Percentiles rank a stretch among this genome's conserved stretches.
These are phyloP conservation scores for Penicillium sp. DNA, from an alignment of 2,329 filamentous ascomycete genomes.

Conservation along the genomic window DNA sequence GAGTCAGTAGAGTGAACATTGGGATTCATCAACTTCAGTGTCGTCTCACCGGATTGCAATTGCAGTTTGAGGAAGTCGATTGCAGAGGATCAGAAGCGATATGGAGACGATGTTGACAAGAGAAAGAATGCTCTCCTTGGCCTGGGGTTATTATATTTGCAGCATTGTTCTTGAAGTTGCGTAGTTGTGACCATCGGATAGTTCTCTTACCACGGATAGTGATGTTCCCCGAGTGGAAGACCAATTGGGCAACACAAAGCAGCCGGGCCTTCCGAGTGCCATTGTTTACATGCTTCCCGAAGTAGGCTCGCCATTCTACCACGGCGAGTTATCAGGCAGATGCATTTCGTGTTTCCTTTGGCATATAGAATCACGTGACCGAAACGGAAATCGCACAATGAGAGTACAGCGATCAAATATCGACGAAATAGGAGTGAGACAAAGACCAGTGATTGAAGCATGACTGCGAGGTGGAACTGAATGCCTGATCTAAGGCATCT, in stretches of 20 bases:
- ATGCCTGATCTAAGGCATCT: neutral
- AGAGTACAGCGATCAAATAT: neutral
- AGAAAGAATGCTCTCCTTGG: neutral
- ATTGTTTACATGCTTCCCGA: neutral
- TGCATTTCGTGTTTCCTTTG: neutral
- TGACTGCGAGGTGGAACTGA: neutral
- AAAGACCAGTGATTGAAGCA: neutral
- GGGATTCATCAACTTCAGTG: neutral
- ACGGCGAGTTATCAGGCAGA: neutral
- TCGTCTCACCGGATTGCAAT: neutral
- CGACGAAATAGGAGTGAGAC: neutral
- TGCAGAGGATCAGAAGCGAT: neutral
- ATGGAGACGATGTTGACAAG: neutral
- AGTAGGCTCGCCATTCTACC: neutral
- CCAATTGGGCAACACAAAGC: neutral
- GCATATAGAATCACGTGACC: neutral
- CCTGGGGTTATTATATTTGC: neutral
- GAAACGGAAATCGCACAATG: neutral
- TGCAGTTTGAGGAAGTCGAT: neutral
- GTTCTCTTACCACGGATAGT: neutral
- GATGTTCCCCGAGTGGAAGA: neutral
- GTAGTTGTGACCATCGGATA: neutral
- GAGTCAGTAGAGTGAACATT: neutral
- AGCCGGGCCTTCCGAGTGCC: neutral
- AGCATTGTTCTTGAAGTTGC: neutral